Conservation (phyloP, 2,329 filamentous ascomycete species). For the Dactylellina drechsleri region DNA sequence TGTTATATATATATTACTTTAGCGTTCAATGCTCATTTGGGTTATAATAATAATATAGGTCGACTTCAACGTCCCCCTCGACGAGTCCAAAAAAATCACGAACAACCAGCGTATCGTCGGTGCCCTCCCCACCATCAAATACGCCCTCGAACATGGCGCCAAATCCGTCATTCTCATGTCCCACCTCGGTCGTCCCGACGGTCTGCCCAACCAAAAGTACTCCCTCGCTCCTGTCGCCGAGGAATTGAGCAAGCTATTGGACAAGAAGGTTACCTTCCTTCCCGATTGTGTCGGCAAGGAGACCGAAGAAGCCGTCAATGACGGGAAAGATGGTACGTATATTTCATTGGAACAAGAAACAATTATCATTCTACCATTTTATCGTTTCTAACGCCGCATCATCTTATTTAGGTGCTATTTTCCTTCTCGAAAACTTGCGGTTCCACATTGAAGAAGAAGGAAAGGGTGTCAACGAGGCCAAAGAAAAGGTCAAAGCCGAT, state of each 20-base stretch:
- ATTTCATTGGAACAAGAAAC: not conserved
- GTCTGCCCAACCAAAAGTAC: slow-evolving; percentile 90
- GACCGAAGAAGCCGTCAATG: slow-evolving; percentile 88
- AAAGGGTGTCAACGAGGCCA: slow-evolving; percentile 82
- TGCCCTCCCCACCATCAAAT: slow-evolving; percentile 93
- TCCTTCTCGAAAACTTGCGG: slow-evolving; percentile 95
- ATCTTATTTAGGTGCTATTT: slow-evolving; percentile 70
- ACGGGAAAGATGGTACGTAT: slow-evolving; percentile 71
- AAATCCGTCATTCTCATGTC: slow-evolving; percentile 98
- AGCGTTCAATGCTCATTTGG: too few species aligned
- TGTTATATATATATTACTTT: too few species aligned
- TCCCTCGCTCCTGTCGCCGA: slow-evolving; percentile 89
- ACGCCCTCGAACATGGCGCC: slow-evolving; percentile 87
- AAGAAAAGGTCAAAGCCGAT: slow-evolving; percentile 98
- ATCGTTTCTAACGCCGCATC: not conserved
- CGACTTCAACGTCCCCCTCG: slow-evolving; percentile 99
- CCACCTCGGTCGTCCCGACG: slow-evolving; percentile 94
- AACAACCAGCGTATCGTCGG: slow-evolving; percentile 99
- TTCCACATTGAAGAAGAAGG: slow-evolving; percentile 99
- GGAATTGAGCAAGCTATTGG: slow-evolving; percentile 89
- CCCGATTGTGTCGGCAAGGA: slow-evolving; percentile 89
- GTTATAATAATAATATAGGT: slow-evolving; percentile 66
- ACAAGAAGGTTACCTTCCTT: slow-evolving; percentile 85
- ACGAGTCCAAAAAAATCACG: slow-evolving; percentile 78
- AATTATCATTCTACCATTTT: not conserved